These are phyloP conservation scores for Euphorbia peplus DNA, from an alignment of 345 rosid genomes.

Conservation along the genomic window DNA sequence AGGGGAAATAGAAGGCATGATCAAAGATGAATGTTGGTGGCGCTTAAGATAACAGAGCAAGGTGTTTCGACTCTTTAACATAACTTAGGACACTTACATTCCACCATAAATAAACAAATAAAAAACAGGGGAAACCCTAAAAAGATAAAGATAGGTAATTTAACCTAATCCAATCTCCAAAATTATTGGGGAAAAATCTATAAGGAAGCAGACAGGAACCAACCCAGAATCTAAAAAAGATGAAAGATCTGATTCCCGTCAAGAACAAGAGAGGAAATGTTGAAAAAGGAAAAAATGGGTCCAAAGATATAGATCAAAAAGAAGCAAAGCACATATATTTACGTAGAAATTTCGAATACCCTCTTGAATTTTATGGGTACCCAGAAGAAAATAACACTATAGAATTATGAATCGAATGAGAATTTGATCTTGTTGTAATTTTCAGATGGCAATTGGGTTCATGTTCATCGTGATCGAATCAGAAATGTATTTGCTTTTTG, in stretches of 20 bases:
- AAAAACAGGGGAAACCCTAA: not conserved
- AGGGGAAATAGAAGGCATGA: slow-evolving; percentile 25
- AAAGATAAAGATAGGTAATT: not conserved
- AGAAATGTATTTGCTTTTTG: too few relatives aligned
- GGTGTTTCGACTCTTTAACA: slow-evolving; percentile 22
- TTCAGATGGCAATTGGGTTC: too few relatives aligned
- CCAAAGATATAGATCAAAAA: not conserved
- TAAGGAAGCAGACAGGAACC: not conserved
- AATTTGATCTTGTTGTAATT: not conserved
- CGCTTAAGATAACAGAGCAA: not conserved
- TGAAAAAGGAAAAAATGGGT: not conserved
- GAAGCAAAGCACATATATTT: not conserved
- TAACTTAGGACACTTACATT: slow-evolving; percentile 12
- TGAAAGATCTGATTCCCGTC: not conserved
- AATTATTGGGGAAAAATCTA: not conserved
- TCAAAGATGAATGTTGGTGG: slow-evolving; percentile 1
- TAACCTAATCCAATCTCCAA: slow-evolving; percentile 6
- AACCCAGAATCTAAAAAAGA: not conserved
- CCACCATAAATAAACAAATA: slow-evolving; percentile 16
- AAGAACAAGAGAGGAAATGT: not conserved
- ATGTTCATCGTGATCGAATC: too few relatives aligned
- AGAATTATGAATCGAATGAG: not conserved
- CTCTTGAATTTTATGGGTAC: not conserved
- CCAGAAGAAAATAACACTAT: not conserved
- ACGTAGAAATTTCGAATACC: slow-evolving; percentile 6